These are phyloP conservation scores for Penicillium silybi DNA, from an alignment of 495 filamentous ascomycete genomes.

Conservation along the genomic window DNA sequence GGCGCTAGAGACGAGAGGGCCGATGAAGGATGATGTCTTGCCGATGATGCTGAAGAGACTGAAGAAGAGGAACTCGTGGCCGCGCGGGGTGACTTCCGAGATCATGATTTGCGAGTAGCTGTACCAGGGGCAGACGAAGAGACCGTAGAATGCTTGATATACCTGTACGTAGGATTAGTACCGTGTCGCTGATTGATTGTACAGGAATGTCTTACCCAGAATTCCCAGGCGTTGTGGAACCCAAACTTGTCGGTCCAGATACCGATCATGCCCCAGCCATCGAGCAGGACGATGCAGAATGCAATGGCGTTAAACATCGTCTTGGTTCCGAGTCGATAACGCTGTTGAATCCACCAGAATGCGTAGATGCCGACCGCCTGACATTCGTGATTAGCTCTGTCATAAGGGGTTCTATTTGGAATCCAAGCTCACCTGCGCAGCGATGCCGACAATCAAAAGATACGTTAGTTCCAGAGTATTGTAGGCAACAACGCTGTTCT, in stretches of 20 bases:
- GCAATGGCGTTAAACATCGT: constrained; percentile 61
- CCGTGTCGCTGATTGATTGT: neutral
- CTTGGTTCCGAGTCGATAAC: constrained; percentile 51
- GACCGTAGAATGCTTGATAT: constrained; percentile 61
- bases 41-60: constrained; percentile 62
- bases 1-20: constrained; percentile 58
- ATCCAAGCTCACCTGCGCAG: constrained; percentile 41
- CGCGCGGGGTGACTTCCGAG: constrained; percentile 59
- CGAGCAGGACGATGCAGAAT: constrained; percentile 53
- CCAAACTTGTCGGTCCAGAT: constrained; percentile 61
- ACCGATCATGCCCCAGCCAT: constrained; percentile 65
- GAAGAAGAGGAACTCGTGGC: constrained; percentile 66
- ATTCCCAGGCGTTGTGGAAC: constrained; percentile 60
- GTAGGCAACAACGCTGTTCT: constrained; percentile 59
- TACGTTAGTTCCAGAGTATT: constrained; percentile 59
- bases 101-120: constrained; percentile 67
- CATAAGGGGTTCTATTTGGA: neutral
- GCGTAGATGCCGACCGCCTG: constrained; percentile 55
- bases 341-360: constrained; percentile 56
- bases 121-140: constrained; percentile 67
- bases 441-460: constrained; percentile 59
- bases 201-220: constrained; percentile 39
- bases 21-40: constrained; percentile 62
- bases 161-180: constrained; percentile 22
- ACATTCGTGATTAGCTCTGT: neutral